These are phyloP conservation scores for Leonotis leonurus DNA, from an alignment of 257 asterid genomes.

Conservation along the genomic window DNA sequence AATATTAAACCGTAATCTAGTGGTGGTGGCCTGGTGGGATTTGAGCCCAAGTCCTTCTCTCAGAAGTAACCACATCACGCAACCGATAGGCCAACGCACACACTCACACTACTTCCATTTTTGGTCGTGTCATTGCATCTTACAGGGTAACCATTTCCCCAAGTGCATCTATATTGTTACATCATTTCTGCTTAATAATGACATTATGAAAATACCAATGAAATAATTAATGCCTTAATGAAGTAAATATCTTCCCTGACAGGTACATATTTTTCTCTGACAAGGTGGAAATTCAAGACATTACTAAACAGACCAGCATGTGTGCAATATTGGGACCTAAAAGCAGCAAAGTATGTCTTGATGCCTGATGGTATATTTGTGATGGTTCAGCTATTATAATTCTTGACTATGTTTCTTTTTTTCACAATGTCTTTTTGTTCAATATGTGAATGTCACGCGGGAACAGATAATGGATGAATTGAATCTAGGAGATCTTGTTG, in stretches of 20 bases:
- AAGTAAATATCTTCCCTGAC: conserved; percentile 5
- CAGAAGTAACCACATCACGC: no score
- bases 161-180: no score
- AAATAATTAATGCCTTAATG: not conserved
- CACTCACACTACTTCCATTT: no score
- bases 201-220: not conserved
- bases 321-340: conserved; percentile 72
- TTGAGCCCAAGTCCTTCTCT: no score
- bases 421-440: conserved; percentile 14
- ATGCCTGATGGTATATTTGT: conserved; percentile 9
- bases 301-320: conserved; percentile 72
- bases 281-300: conserved; percentile 87
- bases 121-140: no score
- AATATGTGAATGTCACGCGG: conserved; percentile 26
- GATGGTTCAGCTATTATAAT: not conserved
- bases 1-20: no score
- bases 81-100: no score
- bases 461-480: conserved; percentile 71
- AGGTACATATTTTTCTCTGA: conserved; percentile 94
- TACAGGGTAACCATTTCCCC: no score
- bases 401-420: conserved; percentile 16
- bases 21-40: no score
- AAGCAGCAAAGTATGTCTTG: conserved; percentile 53
- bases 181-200: no score
- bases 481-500: conserved; percentile 66